A percentile compares a stretch with the other conserved stretches of the same genome.
phyloP scores from a whole-genome alignment of 2,329 filamentous ascomycete species.

The Stromatinia cepivora region DNA sequence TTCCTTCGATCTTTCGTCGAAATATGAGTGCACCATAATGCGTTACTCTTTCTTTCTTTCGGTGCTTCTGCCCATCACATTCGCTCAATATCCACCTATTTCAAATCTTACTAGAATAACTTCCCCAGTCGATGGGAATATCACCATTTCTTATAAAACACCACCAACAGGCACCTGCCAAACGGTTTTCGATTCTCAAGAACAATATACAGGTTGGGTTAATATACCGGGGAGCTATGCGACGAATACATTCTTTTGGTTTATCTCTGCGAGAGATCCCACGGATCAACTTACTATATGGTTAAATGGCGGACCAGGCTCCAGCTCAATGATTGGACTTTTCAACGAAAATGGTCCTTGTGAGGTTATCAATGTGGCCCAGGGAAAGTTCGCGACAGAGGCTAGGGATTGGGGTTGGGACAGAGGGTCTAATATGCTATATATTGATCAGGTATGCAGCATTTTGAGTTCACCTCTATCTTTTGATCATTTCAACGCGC shows the following conservation, averaged over 20 bases:
- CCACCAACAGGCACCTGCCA: conserved; percentile 61
- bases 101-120: conserved; percentile 55
- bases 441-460: conserved; percentile 50
- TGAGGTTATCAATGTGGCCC: conserved; percentile 50
- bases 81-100: conserved; percentile 43
- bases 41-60: conserved; percentile 30
- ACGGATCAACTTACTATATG: conserved; percentile 58
- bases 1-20: conserved; percentile 24
- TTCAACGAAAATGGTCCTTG: conserved; percentile 61
- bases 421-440: conserved; percentile 56
- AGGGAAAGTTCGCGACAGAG: conserved; percentile 54
- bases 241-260: conserved; percentile 53
- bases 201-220: conserved; percentile 72
- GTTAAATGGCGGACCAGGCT: conserved; percentile 68
- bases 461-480: background rate
- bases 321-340: conserved; percentile 63
- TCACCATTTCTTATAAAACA: conserved; percentile 68
- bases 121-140: conserved; percentile 62
- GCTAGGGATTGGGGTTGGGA: conserved; percentile 67
- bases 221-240: conserved; percentile 56
- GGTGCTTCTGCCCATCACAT: conserved; percentile 30
- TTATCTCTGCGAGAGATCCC: conserved; percentile 48
- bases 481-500: conserved; percentile 3
- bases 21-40: conserved; percentile 39
- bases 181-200: conserved; percentile 63